These are phyloP conservation scores for Solanum stenotomum DNA, from an alignment of 257 asterid species.

Conservation along the genomic window DNA sequence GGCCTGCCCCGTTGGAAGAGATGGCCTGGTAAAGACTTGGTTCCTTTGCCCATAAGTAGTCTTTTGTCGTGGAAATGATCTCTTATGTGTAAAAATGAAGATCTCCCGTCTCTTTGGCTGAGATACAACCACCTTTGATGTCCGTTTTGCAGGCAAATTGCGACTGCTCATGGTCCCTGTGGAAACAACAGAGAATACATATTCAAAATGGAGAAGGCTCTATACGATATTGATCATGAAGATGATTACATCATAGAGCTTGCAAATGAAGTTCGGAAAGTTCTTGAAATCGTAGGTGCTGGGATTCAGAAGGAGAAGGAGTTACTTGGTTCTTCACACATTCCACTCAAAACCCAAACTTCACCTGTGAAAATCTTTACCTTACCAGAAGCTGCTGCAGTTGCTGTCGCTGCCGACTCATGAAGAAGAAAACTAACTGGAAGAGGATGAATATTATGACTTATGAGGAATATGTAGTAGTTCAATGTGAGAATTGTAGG, in stretches of 20 bases:
- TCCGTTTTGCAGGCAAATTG: slow-evolving; percentile 45
- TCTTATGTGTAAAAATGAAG: neutral
- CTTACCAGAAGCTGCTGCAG: slow-evolving; percentile 32
- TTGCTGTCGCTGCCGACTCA: slow-evolving; percentile 16
- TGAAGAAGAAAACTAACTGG: neutral
- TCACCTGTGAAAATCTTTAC: slow-evolving; percentile 36
- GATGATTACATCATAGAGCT: slow-evolving; percentile 70
- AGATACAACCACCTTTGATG: neutral
- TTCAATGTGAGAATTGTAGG: neutral
- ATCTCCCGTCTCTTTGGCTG: neutral
- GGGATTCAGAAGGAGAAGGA: slow-evolving; percentile 29
- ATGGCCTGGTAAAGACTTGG: slow-evolving; percentile 2
- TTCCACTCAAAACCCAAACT: slow-evolving; percentile 24
- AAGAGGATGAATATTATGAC: neutral
- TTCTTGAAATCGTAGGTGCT: slow-evolving; percentile 22
- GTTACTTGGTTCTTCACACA: slow-evolving; percentile 8
- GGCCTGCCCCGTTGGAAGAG: slow-evolving; percentile 88
- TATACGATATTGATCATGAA: slow-evolving; percentile 68
- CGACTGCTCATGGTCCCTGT: slow-evolving; percentile 81
- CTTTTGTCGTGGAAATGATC: neutral
- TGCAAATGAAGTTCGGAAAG: slow-evolving; percentile 81
- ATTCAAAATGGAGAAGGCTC: slow-evolving; percentile 76
- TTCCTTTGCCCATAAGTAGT: slow-evolving; percentile 5
- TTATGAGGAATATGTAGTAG: neutral
- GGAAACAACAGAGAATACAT: slow-evolving; percentile 89